Evolutionary conservation across 2,329 filamentous ascomycete species (phyloP).

Genomic region (Colletotrichum tamarilloi): DNA sequence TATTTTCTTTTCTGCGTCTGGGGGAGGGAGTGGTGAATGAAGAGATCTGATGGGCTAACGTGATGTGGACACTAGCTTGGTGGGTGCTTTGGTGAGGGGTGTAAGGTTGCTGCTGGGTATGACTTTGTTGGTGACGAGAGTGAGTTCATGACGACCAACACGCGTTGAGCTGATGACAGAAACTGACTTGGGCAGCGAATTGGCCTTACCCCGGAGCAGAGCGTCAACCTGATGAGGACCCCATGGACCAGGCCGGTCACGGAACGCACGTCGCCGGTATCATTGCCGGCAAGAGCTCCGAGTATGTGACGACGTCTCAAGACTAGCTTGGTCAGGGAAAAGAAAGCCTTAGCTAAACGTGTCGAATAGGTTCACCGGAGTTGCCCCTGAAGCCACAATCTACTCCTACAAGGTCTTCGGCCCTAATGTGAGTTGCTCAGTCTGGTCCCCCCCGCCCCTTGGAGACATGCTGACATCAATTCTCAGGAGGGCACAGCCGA

Average conservation of each 20-base stretch:
- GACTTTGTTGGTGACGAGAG: constrained; percentile 41
- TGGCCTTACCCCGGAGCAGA: constrained; percentile 36
- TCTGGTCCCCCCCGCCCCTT: background rate
- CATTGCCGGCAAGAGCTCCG: constrained; percentile 12
- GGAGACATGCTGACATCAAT: background rate
- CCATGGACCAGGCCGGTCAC: constrained; percentile 52
- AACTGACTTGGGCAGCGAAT: background rate
- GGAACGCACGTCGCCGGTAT: constrained; percentile 48
- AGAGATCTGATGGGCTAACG: too few species aligned
- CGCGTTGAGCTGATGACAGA: too few species aligned
- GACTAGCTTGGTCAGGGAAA: too few species aligned
- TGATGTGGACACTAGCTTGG: constrained; percentile 46
- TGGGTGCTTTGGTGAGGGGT: constrained; percentile 59
- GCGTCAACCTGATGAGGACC: constrained; percentile 58
- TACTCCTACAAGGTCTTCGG: constrained; percentile 35
- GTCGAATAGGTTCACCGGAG: constrained; percentile 23
- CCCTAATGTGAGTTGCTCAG: background rate
- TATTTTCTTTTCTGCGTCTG: background rate
- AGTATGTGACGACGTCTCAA: background rate
- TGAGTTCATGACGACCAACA: background rate
- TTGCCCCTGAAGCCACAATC: constrained; percentile 30
- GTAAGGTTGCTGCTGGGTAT: constrained; percentile 41
- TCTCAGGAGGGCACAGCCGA: constrained; percentile 19
- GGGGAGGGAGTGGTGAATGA: too few species aligned
- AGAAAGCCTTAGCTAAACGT: background rate